Evolutionary conservation across 192 early-diverging fungal species (phyloP).

Genomic region (Rhizophagus prolifer): DNA sequence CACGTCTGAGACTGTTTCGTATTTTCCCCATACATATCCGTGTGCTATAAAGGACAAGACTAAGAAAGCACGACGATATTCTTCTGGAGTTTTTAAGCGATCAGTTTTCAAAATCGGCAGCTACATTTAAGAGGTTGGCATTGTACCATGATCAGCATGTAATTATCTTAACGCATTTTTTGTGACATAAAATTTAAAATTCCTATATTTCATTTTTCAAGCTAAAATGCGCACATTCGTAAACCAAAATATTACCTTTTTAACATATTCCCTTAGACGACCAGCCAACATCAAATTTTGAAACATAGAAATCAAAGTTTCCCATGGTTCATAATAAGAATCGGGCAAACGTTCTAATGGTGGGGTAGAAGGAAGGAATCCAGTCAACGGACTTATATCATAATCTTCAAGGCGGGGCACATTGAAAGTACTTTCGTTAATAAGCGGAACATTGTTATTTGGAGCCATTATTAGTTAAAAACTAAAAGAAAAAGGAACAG

Average conservation of each 20-base stretch:
- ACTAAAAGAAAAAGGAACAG: background rate
- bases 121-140: conserved; percentile 40
- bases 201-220: too few species aligned
- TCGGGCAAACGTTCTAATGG: conserved; percentile 74
- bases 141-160: too few species aligned
- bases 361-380: conserved; percentile 80
- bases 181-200: too few species aligned
- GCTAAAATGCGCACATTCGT: too few species aligned
- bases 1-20: conserved; percentile 71
- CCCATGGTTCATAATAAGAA: conserved; percentile 87
- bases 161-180: too few species aligned
- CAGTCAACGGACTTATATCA: conserved; percentile 78
- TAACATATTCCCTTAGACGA: conserved; percentile 61
- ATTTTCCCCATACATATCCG: conserved; percentile 89
- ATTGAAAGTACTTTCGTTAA: background rate
- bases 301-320: conserved; percentile 74
- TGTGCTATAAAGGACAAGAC: conserved; percentile 88
- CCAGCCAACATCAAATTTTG: conserved; percentile 72
- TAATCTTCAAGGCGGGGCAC: conserved; percentile 66
- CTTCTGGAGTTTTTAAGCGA: conserved; percentile 58
- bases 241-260: conserved; percentile 48
- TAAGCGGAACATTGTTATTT: background rate
- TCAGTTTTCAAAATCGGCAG: conserved; percentile 71
- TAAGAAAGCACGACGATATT: conserved; percentile 84
- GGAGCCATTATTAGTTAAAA: background rate